These are phyloP conservation scores for Ceratobasidium sp. DNA, from an alignment of 1,284 basidiomycete genomes.

Conservation along the genomic window DNA sequence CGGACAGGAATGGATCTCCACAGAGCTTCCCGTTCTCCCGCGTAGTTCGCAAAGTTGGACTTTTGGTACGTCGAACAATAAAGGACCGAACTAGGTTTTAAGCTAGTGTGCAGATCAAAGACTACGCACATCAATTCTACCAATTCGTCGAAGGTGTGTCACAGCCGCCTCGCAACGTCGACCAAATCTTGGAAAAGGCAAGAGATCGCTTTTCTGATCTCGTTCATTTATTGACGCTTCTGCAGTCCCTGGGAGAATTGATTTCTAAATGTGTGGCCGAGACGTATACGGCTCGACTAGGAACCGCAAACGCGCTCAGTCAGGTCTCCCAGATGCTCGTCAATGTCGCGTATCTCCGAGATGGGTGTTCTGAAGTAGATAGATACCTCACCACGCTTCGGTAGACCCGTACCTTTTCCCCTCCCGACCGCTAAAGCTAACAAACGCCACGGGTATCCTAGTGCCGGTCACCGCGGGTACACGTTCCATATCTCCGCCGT, in stretches of 20 bases:
- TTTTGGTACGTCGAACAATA: conserved; percentile 21
- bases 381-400: conserved; percentile 83
- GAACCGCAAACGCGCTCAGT: conserved; percentile 79
- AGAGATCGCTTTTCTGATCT: conserved; percentile 33
- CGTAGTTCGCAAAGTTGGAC: conserved; percentile 26
- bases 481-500: conserved; percentile 27
- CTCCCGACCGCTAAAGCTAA: background rate
- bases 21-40: conserved; percentile 35
- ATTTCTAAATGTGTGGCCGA: conserved; percentile 82
- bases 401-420: conserved; percentile 50
- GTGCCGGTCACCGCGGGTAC: conserved; percentile 77
- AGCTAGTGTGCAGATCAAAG: conserved; percentile 67
- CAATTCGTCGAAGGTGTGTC: conserved; percentile 94
- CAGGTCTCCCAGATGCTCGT: conserved; percentile 95
- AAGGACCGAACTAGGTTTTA: background rate
- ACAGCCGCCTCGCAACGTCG: conserved; percentile 90
- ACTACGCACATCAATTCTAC: conserved; percentile 95
- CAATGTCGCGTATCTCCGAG: conserved; percentile 91
- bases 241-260: conserved; percentile 84
- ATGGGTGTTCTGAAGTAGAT: conserved; percentile 86
- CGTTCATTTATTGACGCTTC: background rate
- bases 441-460: conserved; percentile 45
- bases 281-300: conserved; percentile 74
- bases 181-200: conserved; percentile 89
- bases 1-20: conserved; percentile 15